Conservation (phyloP, 768 basidiomycete genomes). For the Chalciporus piperatus region DNA sequence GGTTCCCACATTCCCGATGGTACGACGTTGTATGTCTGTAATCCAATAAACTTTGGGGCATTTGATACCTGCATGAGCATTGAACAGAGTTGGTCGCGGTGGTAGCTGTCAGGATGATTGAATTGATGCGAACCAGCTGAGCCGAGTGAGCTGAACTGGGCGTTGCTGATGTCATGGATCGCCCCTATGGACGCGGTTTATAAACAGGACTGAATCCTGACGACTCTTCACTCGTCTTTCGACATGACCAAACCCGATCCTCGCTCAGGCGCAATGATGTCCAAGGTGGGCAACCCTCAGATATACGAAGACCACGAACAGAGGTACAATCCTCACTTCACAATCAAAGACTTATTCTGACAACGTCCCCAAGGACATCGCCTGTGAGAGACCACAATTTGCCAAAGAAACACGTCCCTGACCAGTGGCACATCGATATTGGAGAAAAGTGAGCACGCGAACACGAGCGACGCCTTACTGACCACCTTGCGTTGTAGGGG, state of each 20-base stretch:
- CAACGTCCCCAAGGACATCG: constrained; percentile 15
- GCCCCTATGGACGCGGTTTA: neutral
- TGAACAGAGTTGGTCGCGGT: too few relatives aligned
- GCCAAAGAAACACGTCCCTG: constrained; percentile 30
- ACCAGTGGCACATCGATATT: constrained; percentile 37
- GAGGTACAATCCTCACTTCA: constrained; percentile 30
- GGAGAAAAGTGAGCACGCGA: constrained; percentile 37
- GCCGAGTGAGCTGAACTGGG: neutral
- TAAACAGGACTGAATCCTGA: neutral
- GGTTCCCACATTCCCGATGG: constrained; percentile 25
- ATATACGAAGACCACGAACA: constrained; percentile 49
- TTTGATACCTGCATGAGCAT: too few relatives aligned
- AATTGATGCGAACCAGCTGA: neutral
- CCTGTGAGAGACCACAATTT: constrained; percentile 16
- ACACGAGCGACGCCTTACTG: too few relatives aligned
- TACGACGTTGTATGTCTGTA: neutral
- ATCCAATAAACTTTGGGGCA: neutral
- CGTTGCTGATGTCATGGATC: constrained; percentile 13
- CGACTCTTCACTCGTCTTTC: neutral
- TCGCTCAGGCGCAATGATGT: constrained; percentile 43
- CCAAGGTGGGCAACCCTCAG: constrained; percentile 48
- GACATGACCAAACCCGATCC: constrained; percentile 17
- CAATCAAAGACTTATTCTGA: neutral
- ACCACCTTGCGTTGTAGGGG: constrained; percentile 30
- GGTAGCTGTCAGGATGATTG: neutral